Percentiles rank a stretch among this genome's conserved stretches.
Conservation (phyloP, 345 rosid species). For the Angophora floribunda region DNA sequence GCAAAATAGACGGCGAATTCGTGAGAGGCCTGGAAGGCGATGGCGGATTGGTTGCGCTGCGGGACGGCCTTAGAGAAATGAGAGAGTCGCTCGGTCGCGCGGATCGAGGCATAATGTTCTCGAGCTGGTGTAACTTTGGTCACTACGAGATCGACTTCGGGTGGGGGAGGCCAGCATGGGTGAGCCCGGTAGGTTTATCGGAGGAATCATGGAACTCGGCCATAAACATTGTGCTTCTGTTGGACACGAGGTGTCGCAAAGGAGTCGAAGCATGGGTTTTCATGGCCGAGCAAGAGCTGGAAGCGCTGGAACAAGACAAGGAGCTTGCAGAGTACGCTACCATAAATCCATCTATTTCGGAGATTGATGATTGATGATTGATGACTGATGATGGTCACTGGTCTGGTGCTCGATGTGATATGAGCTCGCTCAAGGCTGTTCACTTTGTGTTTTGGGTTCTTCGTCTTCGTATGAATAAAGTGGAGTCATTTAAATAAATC, state of each 20-base stretch:
- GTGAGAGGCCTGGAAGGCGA: neutral
- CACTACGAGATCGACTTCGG: conserved; percentile 5
- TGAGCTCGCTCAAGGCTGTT: neutral
- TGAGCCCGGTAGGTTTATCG: neutral
- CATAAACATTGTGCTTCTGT: neutral
- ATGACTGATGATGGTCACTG: neutral
- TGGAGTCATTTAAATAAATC: neutral
- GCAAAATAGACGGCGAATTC: neutral
- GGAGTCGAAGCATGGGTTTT: conserved; percentile 1
- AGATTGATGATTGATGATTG: neutral
- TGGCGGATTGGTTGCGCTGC: neutral
- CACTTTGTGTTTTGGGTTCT: neutral
- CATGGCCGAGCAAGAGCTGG: neutral
- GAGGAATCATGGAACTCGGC: neutral
- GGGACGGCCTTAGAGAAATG: neutral
- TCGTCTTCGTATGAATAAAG: neutral
- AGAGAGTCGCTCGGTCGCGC: neutral
- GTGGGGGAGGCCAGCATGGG: conserved; percentile 11
- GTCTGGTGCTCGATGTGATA: neutral
- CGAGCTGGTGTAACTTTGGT: conserved; percentile 1
- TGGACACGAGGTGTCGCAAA: neutral
- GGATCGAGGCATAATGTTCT: neutral
- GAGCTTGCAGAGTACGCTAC: neutral
- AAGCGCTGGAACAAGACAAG: neutral
- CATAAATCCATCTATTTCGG: neutral